Evolutionary conservation across 2,329 filamentous ascomycete genomes (phyloP).

Genomic region (Xylaria hypoxylon): DNA sequence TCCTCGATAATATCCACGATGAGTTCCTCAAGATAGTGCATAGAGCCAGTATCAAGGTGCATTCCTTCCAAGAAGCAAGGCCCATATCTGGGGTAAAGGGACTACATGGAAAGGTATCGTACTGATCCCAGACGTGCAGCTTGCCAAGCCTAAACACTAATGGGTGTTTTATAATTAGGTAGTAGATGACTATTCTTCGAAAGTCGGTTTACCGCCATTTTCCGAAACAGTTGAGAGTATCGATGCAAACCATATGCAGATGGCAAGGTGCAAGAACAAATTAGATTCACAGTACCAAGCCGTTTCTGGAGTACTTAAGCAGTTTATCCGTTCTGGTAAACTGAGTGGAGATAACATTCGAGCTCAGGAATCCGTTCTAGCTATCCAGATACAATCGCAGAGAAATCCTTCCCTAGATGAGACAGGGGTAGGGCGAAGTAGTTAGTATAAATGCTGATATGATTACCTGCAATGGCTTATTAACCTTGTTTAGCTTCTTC

Average conservation of each 20-base stretch:
- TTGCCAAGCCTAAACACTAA: not conserved
- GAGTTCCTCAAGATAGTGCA: constrained; percentile 50
- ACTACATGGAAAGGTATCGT: constrained; percentile 49
- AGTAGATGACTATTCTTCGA: constrained; percentile 56
- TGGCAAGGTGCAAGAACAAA: constrained; percentile 50
- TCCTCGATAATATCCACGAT: constrained; percentile 54
- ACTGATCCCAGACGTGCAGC: constrained; percentile 2
- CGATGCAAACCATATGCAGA: constrained; percentile 56
- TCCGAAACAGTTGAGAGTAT: constrained; percentile 55
- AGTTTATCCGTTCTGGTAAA: constrained; percentile 38
- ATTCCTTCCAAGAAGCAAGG: constrained; percentile 55
- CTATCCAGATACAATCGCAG: constrained; percentile 1
- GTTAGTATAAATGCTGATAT: constrained; percentile 4
- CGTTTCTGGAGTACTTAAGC: constrained; percentile 47
- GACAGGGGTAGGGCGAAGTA: not conserved
- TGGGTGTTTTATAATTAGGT: constrained; percentile 46
- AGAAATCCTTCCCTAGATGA: not conserved
- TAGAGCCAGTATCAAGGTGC: constrained; percentile 49
- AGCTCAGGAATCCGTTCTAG: constrained; percentile 1
- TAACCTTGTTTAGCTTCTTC: not conserved
- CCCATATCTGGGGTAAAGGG: constrained; percentile 52
- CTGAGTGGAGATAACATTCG: not conserved
- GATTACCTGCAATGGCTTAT: not conserved
- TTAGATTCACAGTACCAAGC: constrained; percentile 50
- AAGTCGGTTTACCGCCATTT: constrained; percentile 50